Evolutionary conservation across 2,329 filamentous ascomycete genomes (phyloP), one percentile per base, ranked within the genome.

Genomic region (Tolypocladium ophioglossoides): DNA sequence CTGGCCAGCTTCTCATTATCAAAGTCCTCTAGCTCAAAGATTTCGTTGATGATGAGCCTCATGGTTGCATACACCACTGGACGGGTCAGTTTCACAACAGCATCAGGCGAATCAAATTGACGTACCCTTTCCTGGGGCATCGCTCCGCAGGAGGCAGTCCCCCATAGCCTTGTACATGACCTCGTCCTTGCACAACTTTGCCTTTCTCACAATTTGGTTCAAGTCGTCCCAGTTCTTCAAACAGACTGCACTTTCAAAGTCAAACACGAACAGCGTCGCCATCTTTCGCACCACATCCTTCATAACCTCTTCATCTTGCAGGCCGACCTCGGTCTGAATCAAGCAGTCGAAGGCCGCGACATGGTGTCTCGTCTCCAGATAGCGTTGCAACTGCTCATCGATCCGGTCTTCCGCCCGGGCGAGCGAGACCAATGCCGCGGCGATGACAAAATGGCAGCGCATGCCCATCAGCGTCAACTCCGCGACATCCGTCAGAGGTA

Each of bases 211-310:
- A 9, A 90, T 79, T 18, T 72, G 67, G 6, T 76, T 72, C 1
- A 95, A 71, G 39, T 80, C 76, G 46, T 87, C 79, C 86, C 85
- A 94, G 22, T 78, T 75, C 56, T 83, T 79, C 5, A 94, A 72
- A 35, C 75, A 76, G 40, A 87, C 71, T 0, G 85, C 82, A 2
- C 83, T 86, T 71, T 96, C 91, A 57, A 95, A 87, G 59, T 94
- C 87, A 59, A 91, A 88, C 0, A 86, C 82, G 9, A 89, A 72
- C 20, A 95, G 70, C 2, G 83, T 79, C 7, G 84, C 77, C 38
- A 87, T 72, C 62, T 90, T 91, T 2, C 71, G 68, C 8, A 74
- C 62, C 18, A 89, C 71, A 62, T 88, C 84, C 1, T 70, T 58
- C 18, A 71, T 69, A 1, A 73, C 69, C 1, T 70, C 68, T 14